Percentiles rank a stretch among this genome's conserved stretches.
These are phyloP conservation scores for Rhododendron griersonianum DNA, from an alignment of 148 eudicot genomes.

Conservation along the genomic window DNA sequence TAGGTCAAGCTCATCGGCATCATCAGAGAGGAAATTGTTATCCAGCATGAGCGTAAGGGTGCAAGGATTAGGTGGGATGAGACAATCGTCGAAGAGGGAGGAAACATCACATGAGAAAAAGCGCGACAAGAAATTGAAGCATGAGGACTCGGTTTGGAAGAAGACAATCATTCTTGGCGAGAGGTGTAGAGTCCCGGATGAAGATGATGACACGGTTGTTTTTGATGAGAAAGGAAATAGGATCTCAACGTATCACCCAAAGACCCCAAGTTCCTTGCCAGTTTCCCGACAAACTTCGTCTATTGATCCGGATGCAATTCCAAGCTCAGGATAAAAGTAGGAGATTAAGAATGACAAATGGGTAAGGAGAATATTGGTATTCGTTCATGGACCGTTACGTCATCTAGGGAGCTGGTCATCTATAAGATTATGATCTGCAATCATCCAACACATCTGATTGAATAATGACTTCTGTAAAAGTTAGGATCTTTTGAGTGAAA, in stretches of 20 bases:
- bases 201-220: constrained; percentile 33
- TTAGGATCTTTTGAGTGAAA: background rate
- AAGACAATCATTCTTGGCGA: constrained; percentile 72
- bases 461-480: background rate
- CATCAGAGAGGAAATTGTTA: constrained; percentile 21
- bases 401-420: background rate
- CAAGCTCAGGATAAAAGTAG: background rate
- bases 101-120: background rate
- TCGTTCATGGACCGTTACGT: background rate
- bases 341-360: no score
- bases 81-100: constrained; percentile 13
- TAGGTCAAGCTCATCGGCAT: constrained; percentile 20
- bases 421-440: background rate
- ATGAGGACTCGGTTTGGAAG: constrained; percentile 64
- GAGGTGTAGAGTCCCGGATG: constrained; percentile 54
- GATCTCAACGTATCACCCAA: constrained; percentile 34
- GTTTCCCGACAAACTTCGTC: constrained; percentile 14
- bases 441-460: background rate
- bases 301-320: constrained; percentile 15
- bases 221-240: constrained; percentile 35
- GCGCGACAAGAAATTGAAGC: constrained; percentile 30
- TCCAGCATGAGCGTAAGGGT: constrained; percentile 52
- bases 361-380: background rate
- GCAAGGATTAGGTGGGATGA: constrained; percentile 15
- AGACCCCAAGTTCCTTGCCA: constrained; percentile 14